phyloP scores from a whole-genome alignment of 768 basidiomycete genomes.

The Chiua virens region DNA sequence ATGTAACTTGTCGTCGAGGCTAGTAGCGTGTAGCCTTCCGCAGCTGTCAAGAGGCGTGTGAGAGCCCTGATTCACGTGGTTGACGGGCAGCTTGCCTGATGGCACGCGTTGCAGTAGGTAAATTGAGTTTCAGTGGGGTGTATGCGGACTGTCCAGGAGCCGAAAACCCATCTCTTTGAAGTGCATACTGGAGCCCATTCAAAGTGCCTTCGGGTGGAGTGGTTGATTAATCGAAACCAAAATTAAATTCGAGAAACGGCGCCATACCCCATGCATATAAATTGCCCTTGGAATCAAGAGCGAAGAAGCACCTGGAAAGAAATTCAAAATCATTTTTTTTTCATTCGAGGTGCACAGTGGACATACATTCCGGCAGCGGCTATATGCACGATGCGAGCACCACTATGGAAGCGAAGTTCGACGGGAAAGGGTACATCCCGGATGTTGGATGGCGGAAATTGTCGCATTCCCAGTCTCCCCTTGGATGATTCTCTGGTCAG shows the following conservation, averaged over 20 bases:
- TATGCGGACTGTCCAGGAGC: slow-evolving; percentile 48
- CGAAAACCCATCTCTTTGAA: slow-evolving; percentile 57
- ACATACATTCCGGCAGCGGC: slow-evolving; percentile 82
- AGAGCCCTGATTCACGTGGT: not conserved
- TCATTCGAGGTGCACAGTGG: not conserved
- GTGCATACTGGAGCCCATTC: slow-evolving; percentile 42
- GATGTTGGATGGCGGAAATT: slow-evolving; percentile 33
- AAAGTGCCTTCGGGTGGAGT: slow-evolving; percentile 55
- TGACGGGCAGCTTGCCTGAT: slow-evolving; percentile 51
- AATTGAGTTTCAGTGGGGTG: slow-evolving; percentile 54
- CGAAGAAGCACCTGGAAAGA: slow-evolving; percentile 77
- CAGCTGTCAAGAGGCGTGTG: slow-evolving; percentile 48
- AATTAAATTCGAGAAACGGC: not conserved
- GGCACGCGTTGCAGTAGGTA: slow-evolving; percentile 59
- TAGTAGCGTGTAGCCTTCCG: slow-evolving; percentile 70
- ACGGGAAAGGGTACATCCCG: slow-evolving; percentile 61
- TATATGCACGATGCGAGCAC: slow-evolving; percentile 65
- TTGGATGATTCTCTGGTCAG: slow-evolving; percentile 53
- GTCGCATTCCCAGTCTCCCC: slow-evolving; percentile 60
- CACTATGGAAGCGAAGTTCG: slow-evolving; percentile 54
- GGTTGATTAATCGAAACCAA: slow-evolving; percentile 4
- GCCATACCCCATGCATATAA: slow-evolving; percentile 79
- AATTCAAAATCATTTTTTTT: not conserved
- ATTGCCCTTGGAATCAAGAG: slow-evolving; percentile 70
- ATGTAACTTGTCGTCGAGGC: slow-evolving; percentile 55